Evolutionary conservation across 1,139 yeast genomes (phyloP).

Genomic region (Suhomyces atakaporum): DNA sequence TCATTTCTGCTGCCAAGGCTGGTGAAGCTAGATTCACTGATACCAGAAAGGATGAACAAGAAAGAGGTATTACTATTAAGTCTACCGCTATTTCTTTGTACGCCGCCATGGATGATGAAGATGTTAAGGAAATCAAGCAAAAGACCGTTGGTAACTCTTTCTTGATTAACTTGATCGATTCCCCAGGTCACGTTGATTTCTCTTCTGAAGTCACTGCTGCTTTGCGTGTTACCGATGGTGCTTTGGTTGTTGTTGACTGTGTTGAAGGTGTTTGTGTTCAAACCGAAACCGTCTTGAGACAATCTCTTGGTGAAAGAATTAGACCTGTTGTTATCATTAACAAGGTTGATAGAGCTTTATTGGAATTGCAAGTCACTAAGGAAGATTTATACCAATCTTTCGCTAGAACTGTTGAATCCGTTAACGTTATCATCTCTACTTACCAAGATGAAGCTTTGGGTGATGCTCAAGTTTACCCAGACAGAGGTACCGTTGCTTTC

Average conservation of each 20-base stretch:
- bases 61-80: slow-evolving; percentile 99
- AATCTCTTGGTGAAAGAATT: slow-evolving; percentile 98
- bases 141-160: slow-evolving; percentile 93
- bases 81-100: slow-evolving; percentile 97
- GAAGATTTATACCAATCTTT: slow-evolving; percentile 99
- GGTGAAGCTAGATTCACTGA: slow-evolving; percentile 99
- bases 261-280: slow-evolving; percentile 99
- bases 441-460: slow-evolving; percentile 89
- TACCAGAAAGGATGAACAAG: slow-evolving; percentile 99
- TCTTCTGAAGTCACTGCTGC: slow-evolving; percentile 99
- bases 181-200: slow-evolving; percentile 99
- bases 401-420: slow-evolving; percentile 98
- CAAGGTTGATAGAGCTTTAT: slow-evolving; percentile 99
- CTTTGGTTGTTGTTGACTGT: slow-evolving; percentile 98
- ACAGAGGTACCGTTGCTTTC: slow-evolving; percentile 98
- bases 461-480: slow-evolving; percentile 99
- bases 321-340: slow-evolving; percentile 98
- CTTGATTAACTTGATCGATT: slow-evolving; percentile 97
- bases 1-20: slow-evolving; percentile 98
- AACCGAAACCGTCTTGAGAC: slow-evolving; percentile 99
- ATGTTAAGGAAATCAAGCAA: slow-evolving; percentile 92
- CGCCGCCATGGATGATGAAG: slow-evolving; percentile 88
- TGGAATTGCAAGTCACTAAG: slow-evolving; percentile 98
- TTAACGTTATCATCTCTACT: slow-evolving; percentile 96
- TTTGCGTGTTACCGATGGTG: slow-evolving; percentile 99